These are phyloP conservation scores for Theobroma cacao DNA, from an alignment of 345 rosid species.

Conservation along the genomic window DNA sequence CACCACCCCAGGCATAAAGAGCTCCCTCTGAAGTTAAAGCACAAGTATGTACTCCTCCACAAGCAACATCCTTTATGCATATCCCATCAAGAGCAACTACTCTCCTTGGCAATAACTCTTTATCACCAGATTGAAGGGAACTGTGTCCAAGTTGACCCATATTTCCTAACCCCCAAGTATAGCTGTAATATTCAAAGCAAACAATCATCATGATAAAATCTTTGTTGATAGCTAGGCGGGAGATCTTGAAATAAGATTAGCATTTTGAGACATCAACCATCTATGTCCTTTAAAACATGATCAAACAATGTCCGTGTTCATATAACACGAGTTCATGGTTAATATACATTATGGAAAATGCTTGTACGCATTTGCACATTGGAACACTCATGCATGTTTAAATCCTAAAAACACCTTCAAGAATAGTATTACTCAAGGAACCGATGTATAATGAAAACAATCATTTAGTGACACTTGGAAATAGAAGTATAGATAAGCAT, in stretches of 20 bases:
- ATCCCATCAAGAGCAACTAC: constrained; percentile 84
- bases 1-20: constrained; percentile 96
- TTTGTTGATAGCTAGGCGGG: neutral
- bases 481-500: neutral
- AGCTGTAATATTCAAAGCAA: constrained; percentile 41
- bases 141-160: constrained; percentile 94
- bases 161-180: constrained; percentile 96
- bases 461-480: neutral
- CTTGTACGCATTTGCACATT: neutral
- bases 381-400: neutral
- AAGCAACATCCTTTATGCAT: constrained; percentile 61
- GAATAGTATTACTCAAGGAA: neutral
- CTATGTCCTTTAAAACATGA: neutral
- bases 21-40: constrained; percentile 75
- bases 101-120: constrained; percentile 88
- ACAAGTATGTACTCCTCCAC: constrained; percentile 95
- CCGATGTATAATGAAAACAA: neutral
- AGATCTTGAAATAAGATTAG: neutral
- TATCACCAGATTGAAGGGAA: constrained; percentile 85
- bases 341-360: neutral
- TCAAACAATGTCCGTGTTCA: neutral
- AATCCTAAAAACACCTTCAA: neutral
- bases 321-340: neutral
- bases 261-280: neutral
- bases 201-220: constrained; percentile 11